A percentile compares a stretch with the other conserved stretches of the same genome.
Conservation (phyloP, 2,329 filamentous ascomycete genomes). For the Fusarium sublunatum region DNA sequence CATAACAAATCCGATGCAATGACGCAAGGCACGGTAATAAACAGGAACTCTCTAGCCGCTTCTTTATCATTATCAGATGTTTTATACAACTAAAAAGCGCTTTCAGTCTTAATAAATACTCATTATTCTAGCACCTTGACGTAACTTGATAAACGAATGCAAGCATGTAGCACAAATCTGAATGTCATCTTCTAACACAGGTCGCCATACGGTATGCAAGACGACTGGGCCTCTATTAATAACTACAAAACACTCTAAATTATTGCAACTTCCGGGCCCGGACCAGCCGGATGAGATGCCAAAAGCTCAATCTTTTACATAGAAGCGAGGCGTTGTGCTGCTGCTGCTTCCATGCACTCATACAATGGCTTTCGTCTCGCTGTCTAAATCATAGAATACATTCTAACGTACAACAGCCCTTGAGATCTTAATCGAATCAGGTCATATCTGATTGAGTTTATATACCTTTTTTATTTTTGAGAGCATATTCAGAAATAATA, state of each 20-base stretch:
- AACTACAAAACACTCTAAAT: neutral
- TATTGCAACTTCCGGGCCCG: no score
- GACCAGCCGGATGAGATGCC: neutral
- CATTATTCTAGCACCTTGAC: neutral
- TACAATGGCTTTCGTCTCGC: neutral
- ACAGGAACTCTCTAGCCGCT: slow-evolving; percentile 18
- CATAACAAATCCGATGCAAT: slow-evolving; percentile 22
- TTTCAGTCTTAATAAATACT: neutral
- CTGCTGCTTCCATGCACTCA: slow-evolving; percentile 9
- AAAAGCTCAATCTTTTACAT: neutral
- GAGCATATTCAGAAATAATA: neutral
- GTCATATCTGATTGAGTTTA: neutral
- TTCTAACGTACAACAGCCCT: no score
- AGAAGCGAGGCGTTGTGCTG: slow-evolving; percentile 14
- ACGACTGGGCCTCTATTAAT: neutral
- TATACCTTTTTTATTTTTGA: neutral
- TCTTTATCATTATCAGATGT: neutral
- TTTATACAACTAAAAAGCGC: no score
- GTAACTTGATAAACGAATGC: neutral
- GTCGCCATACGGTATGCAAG: neutral
- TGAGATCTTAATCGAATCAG: no score
- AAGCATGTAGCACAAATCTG: neutral
- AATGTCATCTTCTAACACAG: neutral
- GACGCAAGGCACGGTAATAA: slow-evolving; percentile 23
- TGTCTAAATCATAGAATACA: slow-evolving; percentile 1